Evolutionary conservation across 108 stramenopile genomes (phyloP).

Genomic region (Craspedostauros australis): DNA sequence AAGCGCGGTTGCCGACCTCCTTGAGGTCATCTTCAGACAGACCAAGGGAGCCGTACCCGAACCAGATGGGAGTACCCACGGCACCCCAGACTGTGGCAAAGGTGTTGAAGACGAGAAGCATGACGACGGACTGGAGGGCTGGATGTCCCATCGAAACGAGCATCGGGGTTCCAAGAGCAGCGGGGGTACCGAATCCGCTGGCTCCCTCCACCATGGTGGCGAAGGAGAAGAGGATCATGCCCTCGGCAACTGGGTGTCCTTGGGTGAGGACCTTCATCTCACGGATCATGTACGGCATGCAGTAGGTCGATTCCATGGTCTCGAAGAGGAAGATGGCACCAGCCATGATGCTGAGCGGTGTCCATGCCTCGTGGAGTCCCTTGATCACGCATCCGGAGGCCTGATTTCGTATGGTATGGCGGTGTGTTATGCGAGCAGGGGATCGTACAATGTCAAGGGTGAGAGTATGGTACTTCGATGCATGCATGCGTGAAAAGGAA

Average conservation of each 20-base stretch:
- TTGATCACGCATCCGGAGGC: slow-evolving; percentile 33
- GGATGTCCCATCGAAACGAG: slow-evolving; percentile 40
- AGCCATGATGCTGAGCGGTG: slow-evolving; percentile 48
- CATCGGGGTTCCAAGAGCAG: slow-evolving; percentile 59
- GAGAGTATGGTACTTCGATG: too few relatives aligned
- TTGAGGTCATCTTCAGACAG: slow-evolving; percentile 34
- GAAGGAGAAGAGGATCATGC: slow-evolving; percentile 49
- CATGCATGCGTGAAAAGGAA: too few relatives aligned
- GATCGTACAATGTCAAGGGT: too few relatives aligned
- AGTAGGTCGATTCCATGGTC: slow-evolving; percentile 56
- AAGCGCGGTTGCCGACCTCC: slow-evolving; percentile 38
- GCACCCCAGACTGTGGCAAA: slow-evolving; percentile 68
- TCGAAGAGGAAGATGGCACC: slow-evolving; percentile 58
- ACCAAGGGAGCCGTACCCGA: slow-evolving; percentile 38
- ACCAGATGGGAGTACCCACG: slow-evolving; percentile 64
- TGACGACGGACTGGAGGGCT: slow-evolving; percentile 43
- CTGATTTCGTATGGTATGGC: too few relatives aligned
- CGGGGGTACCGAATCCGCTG: slow-evolving; percentile 62
- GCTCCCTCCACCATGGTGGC: slow-evolving; percentile 66
- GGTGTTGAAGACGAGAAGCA: slow-evolving; percentile 48
- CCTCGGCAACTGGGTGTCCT: slow-evolving; percentile 49
- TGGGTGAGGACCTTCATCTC: slow-evolving; percentile 58
- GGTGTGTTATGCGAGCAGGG: too few relatives aligned
- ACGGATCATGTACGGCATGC: slow-evolving; percentile 67
- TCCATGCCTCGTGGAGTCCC: slow-evolving; percentile 47